Evolutionary conservation across 139 green algal genomes (phyloP), one percentile per base, ranked within the genome.

Genomic region (Nannochloris sp.): DNA sequence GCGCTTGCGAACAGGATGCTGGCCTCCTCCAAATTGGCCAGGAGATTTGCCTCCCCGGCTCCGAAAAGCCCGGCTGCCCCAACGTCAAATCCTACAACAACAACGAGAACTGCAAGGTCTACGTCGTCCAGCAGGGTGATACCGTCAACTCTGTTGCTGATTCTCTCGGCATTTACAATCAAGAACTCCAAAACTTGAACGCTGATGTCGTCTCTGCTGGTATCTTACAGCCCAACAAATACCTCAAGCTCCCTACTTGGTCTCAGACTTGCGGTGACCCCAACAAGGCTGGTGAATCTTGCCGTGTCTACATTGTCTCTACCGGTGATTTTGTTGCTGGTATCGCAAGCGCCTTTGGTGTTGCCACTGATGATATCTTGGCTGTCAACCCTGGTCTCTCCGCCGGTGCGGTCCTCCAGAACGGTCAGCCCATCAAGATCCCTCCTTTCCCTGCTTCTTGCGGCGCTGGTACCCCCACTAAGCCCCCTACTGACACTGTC

Each of bases 211-310:
- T 34, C 38, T 6, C 68, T 1, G 48, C 38, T 42, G 60, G 27
- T 60, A 47, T 75, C 15, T 59, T 75, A 39, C 68, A 75, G 60
- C 47, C 61, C n/a, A 30, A 27, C 31, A 64, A 75, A 38, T 64
- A 36, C 23, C 53, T 75, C 10, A 69, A 69, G 48, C 46, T 75
- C 13, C 68, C 68, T 8, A 24, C 24, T 39, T 75, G 61, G 48
- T 51, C 39, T 19, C 34, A 70, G 25, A 27, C 19, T 35, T 75
- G 68, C 60, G 45, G 44, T 13, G 68, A 58, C 3, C 68, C 29
- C 27, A 59, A 64, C 60, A 51, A 59, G 25, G 9, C 37, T 35
- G 25, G 19, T 35, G 33, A 73, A 35, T 54, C 60, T 4, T 75
- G 68, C 47, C 61, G 68, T 34, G 23, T 70, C 47, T 70, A 70